These are phyloP conservation scores for Protomyces macrosporus DNA, from an alignment of 1,139 yeast genomes.

Conservation along the genomic window DNA sequence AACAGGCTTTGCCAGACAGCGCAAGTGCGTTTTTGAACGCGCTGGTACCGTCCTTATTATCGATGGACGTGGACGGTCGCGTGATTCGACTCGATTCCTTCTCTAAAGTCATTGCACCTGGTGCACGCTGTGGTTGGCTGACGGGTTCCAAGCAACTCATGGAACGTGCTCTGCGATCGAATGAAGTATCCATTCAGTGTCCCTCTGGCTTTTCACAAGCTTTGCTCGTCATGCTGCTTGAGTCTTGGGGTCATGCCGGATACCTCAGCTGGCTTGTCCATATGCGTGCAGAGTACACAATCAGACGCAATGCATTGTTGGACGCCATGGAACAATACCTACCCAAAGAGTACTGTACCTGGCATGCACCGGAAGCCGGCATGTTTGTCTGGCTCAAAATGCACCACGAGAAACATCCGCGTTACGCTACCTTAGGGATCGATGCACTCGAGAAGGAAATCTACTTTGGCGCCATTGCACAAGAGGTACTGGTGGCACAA, in stretches of 20 bases:
- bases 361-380: constrained; percentile 79
- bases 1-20: constrained; percentile 38
- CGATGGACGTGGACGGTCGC: constrained; percentile 81
- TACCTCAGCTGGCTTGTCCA: constrained; percentile 85
- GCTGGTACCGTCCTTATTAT: constrained; percentile 71
- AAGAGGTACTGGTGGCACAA: constrained; percentile 73
- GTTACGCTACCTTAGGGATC: constrained; percentile 53
- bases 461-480: constrained; percentile 58
- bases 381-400: constrained; percentile 80
- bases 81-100: constrained; percentile 85
- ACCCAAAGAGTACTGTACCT: constrained; percentile 54
- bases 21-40: constrained; percentile 57
- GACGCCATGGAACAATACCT: constrained; percentile 58
- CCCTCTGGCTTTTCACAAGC: constrained; percentile 81
- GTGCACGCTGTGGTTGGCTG: constrained; percentile 85
- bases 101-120: constrained; percentile 91
- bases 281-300: constrained; percentile 73
- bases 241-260: constrained; percentile 70
- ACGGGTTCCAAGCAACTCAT: constrained; percentile 64
- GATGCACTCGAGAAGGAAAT: constrained; percentile 57
- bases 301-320: constrained; percentile 70
- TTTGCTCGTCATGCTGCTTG: constrained; percentile 55
- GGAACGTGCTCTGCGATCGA: constrained; percentile 65
- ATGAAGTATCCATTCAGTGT: constrained; percentile 76
- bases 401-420: constrained; percentile 76